phyloP scores from a whole-genome alignment of 1,284 basidiomycete species.

The Sanghuangporus sanghuang region DNA sequence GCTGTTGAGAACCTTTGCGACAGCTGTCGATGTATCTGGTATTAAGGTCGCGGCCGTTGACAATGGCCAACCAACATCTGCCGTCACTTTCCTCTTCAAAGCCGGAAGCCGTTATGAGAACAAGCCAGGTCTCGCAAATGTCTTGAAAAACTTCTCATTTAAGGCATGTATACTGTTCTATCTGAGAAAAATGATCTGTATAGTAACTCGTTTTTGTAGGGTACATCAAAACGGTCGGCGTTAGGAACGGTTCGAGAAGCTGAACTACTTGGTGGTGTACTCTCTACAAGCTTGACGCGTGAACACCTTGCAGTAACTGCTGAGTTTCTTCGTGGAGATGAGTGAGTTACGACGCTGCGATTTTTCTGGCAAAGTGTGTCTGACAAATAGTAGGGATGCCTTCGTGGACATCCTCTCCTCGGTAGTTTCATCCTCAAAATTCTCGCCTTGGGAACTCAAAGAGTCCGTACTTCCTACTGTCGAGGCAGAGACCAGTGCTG shows the following conservation, averaged over 20 bases:
- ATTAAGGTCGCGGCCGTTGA: constrained; percentile 84
- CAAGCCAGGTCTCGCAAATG: constrained; percentile 84
- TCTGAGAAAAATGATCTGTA: not conserved
- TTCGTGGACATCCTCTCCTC: constrained; percentile 86
- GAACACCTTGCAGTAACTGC: constrained; percentile 93
- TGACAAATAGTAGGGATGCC: constrained; percentile 50
- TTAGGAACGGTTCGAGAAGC: constrained; percentile 90
- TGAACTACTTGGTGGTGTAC: constrained; percentile 91
- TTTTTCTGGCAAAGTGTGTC: constrained; percentile 10
- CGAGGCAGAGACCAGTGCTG: constrained; percentile 63
- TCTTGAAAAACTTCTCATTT: constrained; percentile 94
- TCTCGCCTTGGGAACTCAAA: constrained; percentile 79
- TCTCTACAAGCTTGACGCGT: constrained; percentile 81
- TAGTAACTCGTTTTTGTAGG: constrained; percentile 37
- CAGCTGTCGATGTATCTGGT: constrained; percentile 73
- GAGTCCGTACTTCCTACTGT: constrained; percentile 83
- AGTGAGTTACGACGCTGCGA: constrained; percentile 57
- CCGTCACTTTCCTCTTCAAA: constrained; percentile 87
- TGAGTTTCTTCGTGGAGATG: constrained; percentile 93
- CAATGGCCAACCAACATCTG: constrained; percentile 74
- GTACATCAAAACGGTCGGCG: constrained; percentile 77
- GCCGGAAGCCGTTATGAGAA: constrained; percentile 86
- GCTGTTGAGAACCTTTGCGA: constrained; percentile 69
- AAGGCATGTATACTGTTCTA: constrained; percentile 56
- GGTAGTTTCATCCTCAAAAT: constrained; percentile 77